Conservation (phyloP, 306 rosid species). For the peach (Prunus persica) region DNA sequence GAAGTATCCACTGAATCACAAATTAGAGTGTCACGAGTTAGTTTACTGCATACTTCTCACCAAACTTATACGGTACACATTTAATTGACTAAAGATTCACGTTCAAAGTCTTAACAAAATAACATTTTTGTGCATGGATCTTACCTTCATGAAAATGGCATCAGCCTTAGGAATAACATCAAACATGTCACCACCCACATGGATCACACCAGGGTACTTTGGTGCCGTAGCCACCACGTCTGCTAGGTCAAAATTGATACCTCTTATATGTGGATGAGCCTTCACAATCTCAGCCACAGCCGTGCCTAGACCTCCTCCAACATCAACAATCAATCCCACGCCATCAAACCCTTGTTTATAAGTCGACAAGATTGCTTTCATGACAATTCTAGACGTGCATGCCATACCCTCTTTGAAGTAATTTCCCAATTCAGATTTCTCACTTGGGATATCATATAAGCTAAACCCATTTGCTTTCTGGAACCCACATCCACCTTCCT, state of each 20-base stretch:
- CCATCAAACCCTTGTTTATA: slow-evolving; percentile 25
- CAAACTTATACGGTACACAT: too few species aligned
- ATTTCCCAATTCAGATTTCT: slow-evolving; percentile 13
- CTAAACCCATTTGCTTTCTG: slow-evolving; percentile 27
- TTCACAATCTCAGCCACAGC: slow-evolving; percentile 26
- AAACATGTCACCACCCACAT: slow-evolving; percentile 32
- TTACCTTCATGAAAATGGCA: slow-evolving; percentile 26
- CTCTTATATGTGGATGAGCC: slow-evolving; percentile 21
- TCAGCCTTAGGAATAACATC: slow-evolving; percentile 23
- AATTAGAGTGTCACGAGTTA: not conserved
- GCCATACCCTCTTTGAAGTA: slow-evolving; percentile 31
- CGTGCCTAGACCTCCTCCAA: slow-evolving; percentile 24
- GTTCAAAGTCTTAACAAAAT: too few species aligned
- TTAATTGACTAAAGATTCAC: too few species aligned
- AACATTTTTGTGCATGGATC: not conserved
- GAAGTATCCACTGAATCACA: slow-evolving; percentile 16
- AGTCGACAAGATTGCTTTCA: slow-evolving; percentile 11
- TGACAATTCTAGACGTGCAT: slow-evolving; percentile 9
- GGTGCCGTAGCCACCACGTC: slow-evolving; percentile 22
- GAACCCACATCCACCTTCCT: slow-evolving; percentile 30
- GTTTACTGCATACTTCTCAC: too few species aligned
- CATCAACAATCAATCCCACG: slow-evolving; percentile 11
- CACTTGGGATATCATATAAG: slow-evolving; percentile 28
- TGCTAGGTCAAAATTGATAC: slow-evolving; percentile 28
- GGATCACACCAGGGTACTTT: slow-evolving; percentile 13